Evolutionary conservation across 2,329 filamentous ascomycete genomes (phyloP), one percentile per base, ranked within the genome.

Genomic region (Stenocarpella maydis): DNA sequence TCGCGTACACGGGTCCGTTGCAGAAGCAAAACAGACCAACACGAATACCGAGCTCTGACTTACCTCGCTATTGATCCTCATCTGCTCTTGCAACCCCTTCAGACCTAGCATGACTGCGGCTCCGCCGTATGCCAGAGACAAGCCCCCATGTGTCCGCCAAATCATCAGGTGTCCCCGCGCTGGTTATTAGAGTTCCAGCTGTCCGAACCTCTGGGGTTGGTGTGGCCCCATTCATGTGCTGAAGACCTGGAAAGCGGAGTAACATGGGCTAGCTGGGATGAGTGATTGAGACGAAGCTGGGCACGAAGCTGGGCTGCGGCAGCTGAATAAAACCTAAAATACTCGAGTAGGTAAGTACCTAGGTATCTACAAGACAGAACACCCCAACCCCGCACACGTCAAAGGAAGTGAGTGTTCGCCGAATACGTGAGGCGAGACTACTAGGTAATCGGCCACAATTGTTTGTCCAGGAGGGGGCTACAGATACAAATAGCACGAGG

Each of bases 171-270:
- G 49, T 26, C 43, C 43, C 58, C 58, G 43, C 58, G 58, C 41
- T 63, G 41, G 7, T 12, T 37, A 37, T 37, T 34, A 24, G 2
- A 47, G 58, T 63, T 63, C 58, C 58, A 37, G 49, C 58, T 37
- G 43, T 34, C 58, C 58, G 58, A 37, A 63, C 58, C 28, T 26
- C 58, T 49, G 58, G 58, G 58, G 43, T 63, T 28, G 28, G 49
- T 37, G n/a, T 28, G 19, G 19, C 12, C 12, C 24, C 43, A 37
- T 34, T 14, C 37, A 37, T 37, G 26, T 45, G 21, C 21, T 15
- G 47, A 26, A 17, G 47, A 55, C 15, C 39, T 45, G 39, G 39
- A 61, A 47, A 47, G 55, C 55, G 55, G 55, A 61, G 55, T 41
- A 61, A 19, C 9, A 14, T 61, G 19, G 24, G 41, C 19, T 15